Conservation (phyloP, 2,329 filamentous ascomycete genomes). For the Macrophomina tecta region DNA sequence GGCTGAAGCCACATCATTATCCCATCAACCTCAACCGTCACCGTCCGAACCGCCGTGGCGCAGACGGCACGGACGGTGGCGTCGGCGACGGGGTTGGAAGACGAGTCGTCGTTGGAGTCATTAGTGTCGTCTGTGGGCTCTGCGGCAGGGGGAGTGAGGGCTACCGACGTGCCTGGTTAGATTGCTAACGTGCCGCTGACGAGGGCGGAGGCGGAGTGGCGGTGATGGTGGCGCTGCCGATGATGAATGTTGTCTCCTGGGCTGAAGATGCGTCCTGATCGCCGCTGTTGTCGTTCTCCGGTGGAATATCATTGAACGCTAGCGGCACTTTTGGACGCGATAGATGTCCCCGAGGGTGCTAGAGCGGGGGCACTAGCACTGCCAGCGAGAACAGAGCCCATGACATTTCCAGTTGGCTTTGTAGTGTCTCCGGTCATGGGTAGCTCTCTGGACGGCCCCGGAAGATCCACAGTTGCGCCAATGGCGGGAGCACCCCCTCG, state of each 20-base stretch:
- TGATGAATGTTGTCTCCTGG: neutral
- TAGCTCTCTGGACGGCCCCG: neutral
- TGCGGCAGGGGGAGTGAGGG: neutral
- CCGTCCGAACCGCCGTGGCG: neutral
- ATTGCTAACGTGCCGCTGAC: neutral
- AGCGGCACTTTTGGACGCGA: too few relatives aligned
- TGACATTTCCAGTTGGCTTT: neutral
- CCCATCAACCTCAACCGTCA: neutral
- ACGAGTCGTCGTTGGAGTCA: neutral
- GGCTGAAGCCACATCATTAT: neutral
- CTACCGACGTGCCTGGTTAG: neutral
- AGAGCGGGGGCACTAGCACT: neutral
- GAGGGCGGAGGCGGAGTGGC: neutral
- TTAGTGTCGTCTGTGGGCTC: neutral
- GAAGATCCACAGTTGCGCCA: neutral
- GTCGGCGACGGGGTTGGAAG: neutral
- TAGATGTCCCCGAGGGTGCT: neutral
- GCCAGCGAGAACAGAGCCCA: neutral
- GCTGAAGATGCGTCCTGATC: neutral
- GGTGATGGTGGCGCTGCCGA: constrained; percentile 12
- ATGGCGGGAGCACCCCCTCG: neutral
- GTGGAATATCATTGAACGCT: neutral
- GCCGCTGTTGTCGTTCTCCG: neutral
- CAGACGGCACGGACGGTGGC: neutral
- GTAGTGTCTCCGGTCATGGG: neutral